These are phyloP conservation scores for Fusarium chlamydosporum DNA, from an alignment of 2,329 filamentous ascomycete species.

Conservation along the genomic window DNA sequence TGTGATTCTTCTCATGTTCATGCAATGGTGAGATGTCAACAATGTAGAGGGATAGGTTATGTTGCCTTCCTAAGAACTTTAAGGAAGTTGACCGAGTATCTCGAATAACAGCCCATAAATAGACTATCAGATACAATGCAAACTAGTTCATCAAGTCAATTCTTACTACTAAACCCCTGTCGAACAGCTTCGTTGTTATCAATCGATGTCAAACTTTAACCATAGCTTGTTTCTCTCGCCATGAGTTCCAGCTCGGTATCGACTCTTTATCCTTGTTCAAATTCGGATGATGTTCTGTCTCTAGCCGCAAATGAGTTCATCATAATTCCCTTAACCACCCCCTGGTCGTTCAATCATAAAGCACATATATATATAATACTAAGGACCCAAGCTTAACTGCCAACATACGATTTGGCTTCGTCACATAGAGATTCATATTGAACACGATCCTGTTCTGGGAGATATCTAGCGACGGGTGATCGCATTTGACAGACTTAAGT, in stretches of 20 bases:
- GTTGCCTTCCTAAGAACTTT: background rate
- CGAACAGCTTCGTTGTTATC: background rate
- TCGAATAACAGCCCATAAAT: conserved; percentile 2
- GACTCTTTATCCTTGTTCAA: background rate
- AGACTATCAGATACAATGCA: conserved; percentile 11
- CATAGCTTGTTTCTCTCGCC: background rate
- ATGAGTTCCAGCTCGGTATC: background rate
- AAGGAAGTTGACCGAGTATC: conserved; percentile 25
- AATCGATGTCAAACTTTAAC: background rate
- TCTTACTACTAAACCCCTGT: background rate
- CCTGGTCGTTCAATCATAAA: background rate
- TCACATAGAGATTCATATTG: conserved; percentile 1
- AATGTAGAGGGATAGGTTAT: background rate
- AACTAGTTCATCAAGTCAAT: conserved; percentile 1
- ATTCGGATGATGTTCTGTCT: no score
- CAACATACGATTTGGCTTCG: background rate
- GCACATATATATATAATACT: background rate
- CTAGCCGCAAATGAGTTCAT: background rate
- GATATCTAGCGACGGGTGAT: background rate
- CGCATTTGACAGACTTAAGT: conserved; percentile 7
- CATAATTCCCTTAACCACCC: background rate
- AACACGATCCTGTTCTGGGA: background rate
- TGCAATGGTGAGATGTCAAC: accelerated
- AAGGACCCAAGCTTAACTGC: conserved; percentile 1
- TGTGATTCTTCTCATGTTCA: background rate